Evolutionary conservation across 2,329 filamentous ascomycete genomes (phyloP).

Genomic region (Aureobasidium zeae): DNA sequence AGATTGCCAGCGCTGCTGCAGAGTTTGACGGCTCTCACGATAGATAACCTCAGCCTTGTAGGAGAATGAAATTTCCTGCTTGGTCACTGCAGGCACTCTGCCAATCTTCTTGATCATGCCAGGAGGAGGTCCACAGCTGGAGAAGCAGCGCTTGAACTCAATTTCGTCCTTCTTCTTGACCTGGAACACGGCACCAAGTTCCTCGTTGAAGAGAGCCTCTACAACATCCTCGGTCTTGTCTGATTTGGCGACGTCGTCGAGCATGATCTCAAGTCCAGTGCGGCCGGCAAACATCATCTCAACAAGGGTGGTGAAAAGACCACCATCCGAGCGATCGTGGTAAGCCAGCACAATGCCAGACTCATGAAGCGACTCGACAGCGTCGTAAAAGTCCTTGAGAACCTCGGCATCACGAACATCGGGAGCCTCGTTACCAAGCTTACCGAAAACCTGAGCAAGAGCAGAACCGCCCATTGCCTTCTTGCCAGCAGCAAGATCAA

Average conservation of each 20-base stretch:
- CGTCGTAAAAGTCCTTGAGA: slow-evolving; percentile 86
- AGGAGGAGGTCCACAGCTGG: slow-evolving; percentile 74
- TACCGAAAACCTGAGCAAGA: slow-evolving; percentile 77
- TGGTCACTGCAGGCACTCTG: slow-evolving; percentile 56
- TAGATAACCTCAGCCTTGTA: slow-evolving; percentile 61
- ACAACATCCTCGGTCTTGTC: slow-evolving; percentile 51
- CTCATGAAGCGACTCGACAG: slow-evolving; percentile 59
- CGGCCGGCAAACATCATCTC: slow-evolving; percentile 99
- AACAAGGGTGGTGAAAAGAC: slow-evolving; percentile 76
- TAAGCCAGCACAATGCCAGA: slow-evolving; percentile 75
- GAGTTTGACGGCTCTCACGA: slow-evolving; percentile 56
- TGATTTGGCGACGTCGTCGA: slow-evolving; percentile 63
- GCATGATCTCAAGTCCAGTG: slow-evolving; percentile 74
- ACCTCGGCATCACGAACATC: slow-evolving; percentile 76
- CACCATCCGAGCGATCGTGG: slow-evolving; percentile 89
- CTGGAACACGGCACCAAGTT: slow-evolving; percentile 93
- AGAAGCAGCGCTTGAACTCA: slow-evolving; percentile 81
- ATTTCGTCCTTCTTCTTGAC: slow-evolving; percentile 75
- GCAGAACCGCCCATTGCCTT: slow-evolving; percentile 84
- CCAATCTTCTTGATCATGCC: slow-evolving; percentile 80
- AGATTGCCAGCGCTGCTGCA: slow-evolving; percentile 81
- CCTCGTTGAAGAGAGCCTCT: slow-evolving; percentile 85
- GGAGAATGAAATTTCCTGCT: slow-evolving; percentile 69
- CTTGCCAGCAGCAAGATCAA: slow-evolving; percentile 75
- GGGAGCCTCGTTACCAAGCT: slow-evolving; percentile 74